Evolutionary conservation across 2,329 filamentous ascomycete species (phyloP), one percentile per base, ranked within the genome.

Genomic region (Aspergillus oerlinghausenensis): DNA sequence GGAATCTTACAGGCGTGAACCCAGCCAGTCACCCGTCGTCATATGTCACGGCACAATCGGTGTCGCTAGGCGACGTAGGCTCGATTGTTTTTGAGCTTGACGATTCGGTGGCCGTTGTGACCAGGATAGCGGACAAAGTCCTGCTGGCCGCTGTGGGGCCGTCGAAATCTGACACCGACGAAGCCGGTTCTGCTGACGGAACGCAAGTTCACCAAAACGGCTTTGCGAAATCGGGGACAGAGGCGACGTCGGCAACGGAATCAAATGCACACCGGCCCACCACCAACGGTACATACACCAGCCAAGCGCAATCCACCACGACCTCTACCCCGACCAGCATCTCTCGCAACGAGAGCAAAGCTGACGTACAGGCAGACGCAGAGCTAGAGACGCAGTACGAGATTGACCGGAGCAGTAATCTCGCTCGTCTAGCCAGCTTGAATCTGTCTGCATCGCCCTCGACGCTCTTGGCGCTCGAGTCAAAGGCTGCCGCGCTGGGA

Each of bases 21-120:
- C 73, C 74, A 1, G 68, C 73, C 25, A 75, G 70, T 48, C 73
- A 76, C 51, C 75, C 75, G 2, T 76, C 74, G 4, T 76, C 74
- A 50, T 77, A 74, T 55, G 68, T 76, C 48, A 76, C 74, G 10
- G 69, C 74, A 3, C 72, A 73, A 7, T 76, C 74, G 9, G 64
- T 75, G 54, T 73, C 75, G 2, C 63, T 76, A 14, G 74, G 74
- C 17, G 71, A 76, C 51, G 74, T 76, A n/a, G 74, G 75, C 19
- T 75, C 74, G 3, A 77, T 77, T 47, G 72, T 76, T 48, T 76
- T 77, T 42, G 74, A 77, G 55, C 69, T 74, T 3, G 72, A 76
- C 40, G 70, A 74, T 51, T 66, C 68, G 6, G 73, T 76, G 23
- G 73, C 74, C 2, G 72, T 77, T 7, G 73, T 77, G 23, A 77